Conservation (phyloP, 805 yeast genomes). For the Grigorovia transvaalensis region DNA sequence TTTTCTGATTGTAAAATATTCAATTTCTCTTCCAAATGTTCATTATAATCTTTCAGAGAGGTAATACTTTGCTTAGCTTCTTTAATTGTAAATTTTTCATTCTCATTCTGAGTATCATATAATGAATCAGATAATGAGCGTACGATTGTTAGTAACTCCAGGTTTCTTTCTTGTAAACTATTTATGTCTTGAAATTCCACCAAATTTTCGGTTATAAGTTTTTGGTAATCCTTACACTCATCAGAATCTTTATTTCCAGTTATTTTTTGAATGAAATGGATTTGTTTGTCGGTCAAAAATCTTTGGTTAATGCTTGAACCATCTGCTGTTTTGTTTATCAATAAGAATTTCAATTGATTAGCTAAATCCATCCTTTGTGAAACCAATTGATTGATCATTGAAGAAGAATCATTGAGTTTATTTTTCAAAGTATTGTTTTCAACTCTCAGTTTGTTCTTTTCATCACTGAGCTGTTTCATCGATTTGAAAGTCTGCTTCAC, state of each 20-base stretch:
- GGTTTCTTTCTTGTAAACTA: constrained; percentile 66
- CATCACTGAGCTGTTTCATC: constrained; percentile 31
- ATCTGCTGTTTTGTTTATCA: constrained; percentile 29
- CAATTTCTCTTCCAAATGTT: constrained; percentile 38
- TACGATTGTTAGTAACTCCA: constrained; percentile 56
- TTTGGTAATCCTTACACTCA: constrained; percentile 56
- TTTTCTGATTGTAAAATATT: constrained; percentile 51
- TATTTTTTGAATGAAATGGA: constrained; percentile 49
- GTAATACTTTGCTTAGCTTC: constrained; percentile 57
- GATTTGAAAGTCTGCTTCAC: constrained; percentile 31
- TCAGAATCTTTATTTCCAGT: constrained; percentile 24
- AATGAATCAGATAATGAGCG: constrained; percentile 63
- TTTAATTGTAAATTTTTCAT: constrained; percentile 36
- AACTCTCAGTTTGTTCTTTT: constrained; percentile 32
- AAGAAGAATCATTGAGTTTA: constrained; percentile 27
- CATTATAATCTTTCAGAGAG: constrained; percentile 47
- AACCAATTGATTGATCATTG: constrained; percentile 34
- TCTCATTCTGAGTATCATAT: constrained; percentile 35
- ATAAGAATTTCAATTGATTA: constrained; percentile 65
- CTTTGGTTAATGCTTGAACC: neutral
- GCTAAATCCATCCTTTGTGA: constrained; percentile 64
- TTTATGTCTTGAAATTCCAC: constrained; percentile 56
- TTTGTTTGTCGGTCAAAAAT: constrained; percentile 48
- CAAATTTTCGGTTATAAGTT: constrained; percentile 59
- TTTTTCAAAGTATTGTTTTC: constrained; percentile 13